Conservation (phyloP, 2,329 filamentous ascomycete genomes). For the Microdochium bolleyi region DNA sequence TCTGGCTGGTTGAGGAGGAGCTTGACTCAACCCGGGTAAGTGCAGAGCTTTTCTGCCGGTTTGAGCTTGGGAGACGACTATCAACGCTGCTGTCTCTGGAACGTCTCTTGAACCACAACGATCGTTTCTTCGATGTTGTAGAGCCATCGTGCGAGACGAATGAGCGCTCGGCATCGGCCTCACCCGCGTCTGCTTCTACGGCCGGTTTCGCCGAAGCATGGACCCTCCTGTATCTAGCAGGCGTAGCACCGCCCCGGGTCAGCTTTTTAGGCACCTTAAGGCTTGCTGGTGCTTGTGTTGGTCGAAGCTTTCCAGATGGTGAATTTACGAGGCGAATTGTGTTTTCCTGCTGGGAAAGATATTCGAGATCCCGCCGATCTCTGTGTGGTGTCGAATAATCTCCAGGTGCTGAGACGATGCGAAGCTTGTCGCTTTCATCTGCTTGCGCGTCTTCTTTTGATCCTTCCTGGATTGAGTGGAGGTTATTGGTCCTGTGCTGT, state of each 20-base stretch:
- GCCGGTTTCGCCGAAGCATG: conserved; percentile 17
- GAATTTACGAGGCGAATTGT: conserved; percentile 50
- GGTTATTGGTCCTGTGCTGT: conserved; percentile 21
- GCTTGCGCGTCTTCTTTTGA: conserved; percentile 12
- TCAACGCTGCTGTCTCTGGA: conserved; percentile 26
- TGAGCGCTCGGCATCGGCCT: conserved; percentile 8
- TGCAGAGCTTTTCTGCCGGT: conserved; percentile 1
- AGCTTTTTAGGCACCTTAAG: conserved; percentile 33
- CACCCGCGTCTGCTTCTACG: conserved; percentile 8
- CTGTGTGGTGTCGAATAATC: conserved; percentile 8
- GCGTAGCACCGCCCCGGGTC: conserved; percentile 7
- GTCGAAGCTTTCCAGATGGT: conserved; percentile 24
- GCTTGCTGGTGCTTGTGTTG: conserved; percentile 25
- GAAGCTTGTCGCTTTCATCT: conserved; percentile 22
- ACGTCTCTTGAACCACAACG: conserved; percentile 42
- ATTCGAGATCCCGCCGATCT: conserved; percentile 32
- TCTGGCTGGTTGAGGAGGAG: conserved; percentile 9
- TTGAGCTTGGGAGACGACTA: not conserved
- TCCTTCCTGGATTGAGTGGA: conserved; percentile 35
- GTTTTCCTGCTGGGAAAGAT: conserved; percentile 36
- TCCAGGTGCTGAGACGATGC: conserved; percentile 38
- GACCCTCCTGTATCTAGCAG: conserved; percentile 7
- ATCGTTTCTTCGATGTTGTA: conserved; percentile 33
- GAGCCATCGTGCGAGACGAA: conserved; percentile 10
- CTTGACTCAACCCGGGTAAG: conserved; percentile 11